Evolutionary conservation across 192 early-diverging fungal species (phyloP).

Genomic region (Obelidium mucronatum): DNA sequence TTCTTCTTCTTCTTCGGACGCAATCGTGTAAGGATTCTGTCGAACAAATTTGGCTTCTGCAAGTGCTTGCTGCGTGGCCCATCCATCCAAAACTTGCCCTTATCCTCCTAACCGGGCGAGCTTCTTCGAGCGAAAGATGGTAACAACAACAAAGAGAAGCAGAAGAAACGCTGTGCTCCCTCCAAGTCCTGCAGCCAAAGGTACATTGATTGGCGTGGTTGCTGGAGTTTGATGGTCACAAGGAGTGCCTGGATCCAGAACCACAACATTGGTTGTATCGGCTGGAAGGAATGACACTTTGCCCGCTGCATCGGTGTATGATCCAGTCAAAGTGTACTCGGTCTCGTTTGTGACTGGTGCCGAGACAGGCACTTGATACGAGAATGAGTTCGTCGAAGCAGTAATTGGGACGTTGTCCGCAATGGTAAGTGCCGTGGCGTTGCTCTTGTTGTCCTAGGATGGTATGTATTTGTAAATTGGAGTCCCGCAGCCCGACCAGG

Average conservation of each 20-base stretch:
- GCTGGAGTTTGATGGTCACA: constrained; percentile 1
- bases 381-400: not conserved
- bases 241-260: not conserved
- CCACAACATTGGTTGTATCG: constrained; percentile 5
- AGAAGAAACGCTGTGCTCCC: not conserved
- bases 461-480: no score
- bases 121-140: not conserved
- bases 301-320: not conserved
- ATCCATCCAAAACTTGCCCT: constrained; percentile 35
- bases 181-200: constrained; percentile 17
- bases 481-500: no score
- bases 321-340: not conserved
- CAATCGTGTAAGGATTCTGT: constrained; percentile 8
- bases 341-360: not conserved
- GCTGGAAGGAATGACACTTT: not conserved
- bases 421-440: no score
- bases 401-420: not conserved
- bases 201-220: constrained; percentile 7
- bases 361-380: not conserved
- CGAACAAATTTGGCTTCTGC: constrained; percentile 14
- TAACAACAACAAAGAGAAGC: constrained; percentile 1
- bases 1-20: not conserved
- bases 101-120: not conserved
- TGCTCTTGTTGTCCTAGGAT: no score
- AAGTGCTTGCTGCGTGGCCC: constrained; percentile 15